A percentile compares a stretch with the other conserved stretches of the same genome.
Evolutionary conservation across 164 flowering plant genomes (phyloP).

Genomic region (Cinnamomum chago): DNA sequence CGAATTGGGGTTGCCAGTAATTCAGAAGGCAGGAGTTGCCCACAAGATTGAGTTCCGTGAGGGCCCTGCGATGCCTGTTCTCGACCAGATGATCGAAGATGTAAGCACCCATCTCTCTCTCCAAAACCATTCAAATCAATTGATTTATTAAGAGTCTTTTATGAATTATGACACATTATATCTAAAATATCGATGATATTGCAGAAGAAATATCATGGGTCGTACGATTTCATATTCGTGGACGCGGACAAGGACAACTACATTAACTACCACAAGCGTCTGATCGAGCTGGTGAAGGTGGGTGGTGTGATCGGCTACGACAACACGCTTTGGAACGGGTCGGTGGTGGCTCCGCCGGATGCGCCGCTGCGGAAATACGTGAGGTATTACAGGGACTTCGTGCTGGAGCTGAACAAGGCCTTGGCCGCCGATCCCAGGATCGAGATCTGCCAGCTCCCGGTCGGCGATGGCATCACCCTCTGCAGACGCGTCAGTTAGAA

Average conservation of each 20-base stretch:
- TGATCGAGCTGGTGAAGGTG: conserved; percentile 79
- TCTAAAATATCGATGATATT: not conserved
- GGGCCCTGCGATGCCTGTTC: conserved; percentile 92
- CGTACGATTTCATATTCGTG: conserved; percentile 88
- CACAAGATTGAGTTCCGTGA: conserved; percentile 96
- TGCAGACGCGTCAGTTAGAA: conserved; percentile 80
- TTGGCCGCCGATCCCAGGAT: conserved; percentile 86
- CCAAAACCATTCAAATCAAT: not conserved
- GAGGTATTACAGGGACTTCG: conserved; percentile 87
- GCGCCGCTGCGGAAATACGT: conserved; percentile 87
- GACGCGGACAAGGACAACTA: conserved; percentile 99
- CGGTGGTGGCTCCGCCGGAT: conserved; percentile 89
- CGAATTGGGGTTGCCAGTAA: conserved; percentile 79
- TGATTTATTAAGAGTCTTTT: not conserved
- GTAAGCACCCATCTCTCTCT: conserved; percentile 29
- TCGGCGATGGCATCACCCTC: conserved; percentile 93
- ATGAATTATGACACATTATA: not conserved
- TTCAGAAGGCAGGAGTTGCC: conserved; percentile 87
- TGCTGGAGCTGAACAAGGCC: conserved; percentile 89
- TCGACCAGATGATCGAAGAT: conserved; percentile 72
- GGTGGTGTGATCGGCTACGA: conserved; percentile 96
- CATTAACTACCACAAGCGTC: conserved; percentile 85
- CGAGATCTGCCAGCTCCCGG: conserved; percentile 94
- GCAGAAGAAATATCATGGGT: conserved; percentile 72
- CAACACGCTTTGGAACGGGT: conserved; percentile 98